Conservation (phyloP, 345 rosid species). For the Noccaea bulbosa region DNA sequence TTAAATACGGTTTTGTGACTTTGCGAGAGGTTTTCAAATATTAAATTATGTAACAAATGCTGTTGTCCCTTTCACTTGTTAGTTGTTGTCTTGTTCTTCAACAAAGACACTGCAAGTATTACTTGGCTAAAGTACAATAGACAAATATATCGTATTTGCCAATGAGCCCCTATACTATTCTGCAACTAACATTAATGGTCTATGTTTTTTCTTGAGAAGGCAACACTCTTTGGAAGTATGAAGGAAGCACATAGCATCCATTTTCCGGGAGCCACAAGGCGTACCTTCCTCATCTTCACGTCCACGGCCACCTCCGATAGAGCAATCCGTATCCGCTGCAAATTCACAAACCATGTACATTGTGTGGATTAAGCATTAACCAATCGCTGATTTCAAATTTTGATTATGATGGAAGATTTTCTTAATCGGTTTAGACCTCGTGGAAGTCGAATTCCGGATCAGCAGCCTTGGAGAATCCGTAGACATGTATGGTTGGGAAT, state of each 20-base stretch:
- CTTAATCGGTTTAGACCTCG: slow-evolving; percentile 53
- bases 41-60: slow-evolving; percentile 44
- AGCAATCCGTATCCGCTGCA: slow-evolving; percentile 81
- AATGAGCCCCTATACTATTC: slow-evolving; percentile 27
- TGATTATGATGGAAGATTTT: background rate
- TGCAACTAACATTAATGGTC: slow-evolving; percentile 7
- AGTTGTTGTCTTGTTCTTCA: slow-evolving; percentile 50
- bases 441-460: slow-evolving; percentile 96
- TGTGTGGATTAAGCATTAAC: background rate
- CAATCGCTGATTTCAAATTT: background rate
- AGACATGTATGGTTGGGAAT: slow-evolving; percentile 78
- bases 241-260: slow-evolving; percentile 93
- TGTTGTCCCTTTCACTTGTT: slow-evolving; percentile 63
- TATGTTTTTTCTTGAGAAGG: slow-evolving; percentile 47
- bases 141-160: slow-evolving; percentile 23
- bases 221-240: slow-evolving; percentile 73
- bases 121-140: slow-evolving; percentile 25
- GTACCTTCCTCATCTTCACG: slow-evolving; percentile 74
- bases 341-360: background rate
- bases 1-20: slow-evolving; percentile 32
- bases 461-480: slow-evolving; percentile 89
- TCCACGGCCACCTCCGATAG: slow-evolving; percentile 72
- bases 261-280: slow-evolving; percentile 89
- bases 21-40: slow-evolving; percentile 4
- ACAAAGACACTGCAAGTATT: slow-evolving; percentile 41